Evolutionary conservation across 441 rosid genomes (phyloP), one percentile per base, ranked within the genome.

Genomic region (Brassica hybrid): DNA sequence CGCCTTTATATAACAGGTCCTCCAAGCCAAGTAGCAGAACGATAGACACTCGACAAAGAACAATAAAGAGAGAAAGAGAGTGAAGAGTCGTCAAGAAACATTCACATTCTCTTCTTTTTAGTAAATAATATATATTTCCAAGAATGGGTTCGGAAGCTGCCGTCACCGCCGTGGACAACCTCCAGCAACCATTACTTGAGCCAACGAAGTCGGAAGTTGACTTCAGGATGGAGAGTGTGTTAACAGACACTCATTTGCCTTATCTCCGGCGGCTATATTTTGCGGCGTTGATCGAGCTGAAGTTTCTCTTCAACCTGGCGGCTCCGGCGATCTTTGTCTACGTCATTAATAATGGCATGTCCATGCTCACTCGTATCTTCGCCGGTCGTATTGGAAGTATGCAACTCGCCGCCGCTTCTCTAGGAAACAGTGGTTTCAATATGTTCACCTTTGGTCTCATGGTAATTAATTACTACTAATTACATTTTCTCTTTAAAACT

Each of bases 381-480:
- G 87, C 88, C 6, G 94, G 94, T 45, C 87, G 85, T 7, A 84
- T 88, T 9, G 94, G 94, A 54, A 88, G 88, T 74, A 87, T 88
- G 71, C 81, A 89, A 80, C 91, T 88, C 58, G 94, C 94, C 7
- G 94, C 91, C 0, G 85, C 83, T 43, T 86, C 91, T 72, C 94
- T 89, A 0, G 92, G 92, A 32, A 88, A 86, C 82, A 85, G 82
- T 25, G 92, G 92, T 71, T 86, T 88, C 83, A 87, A 85, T 61
- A 59, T 85, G 65, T 83, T 88, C 73, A 85, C 94, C 0, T 85
- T 86, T 38, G 96, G 94, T 43, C 79, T 93, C 65, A 65, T 93
- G 96, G 98, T 27, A 5, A 50, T 16, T 52, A 52, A 54, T 58
- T 41, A 5, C 17, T 27, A 65, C 17, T n/a, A n/a, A n/a, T 60